Base-by-base conservation (phyloP, 2,329 filamentous ascomycete genomes). In the Colletotrichum sp. region DNA sequence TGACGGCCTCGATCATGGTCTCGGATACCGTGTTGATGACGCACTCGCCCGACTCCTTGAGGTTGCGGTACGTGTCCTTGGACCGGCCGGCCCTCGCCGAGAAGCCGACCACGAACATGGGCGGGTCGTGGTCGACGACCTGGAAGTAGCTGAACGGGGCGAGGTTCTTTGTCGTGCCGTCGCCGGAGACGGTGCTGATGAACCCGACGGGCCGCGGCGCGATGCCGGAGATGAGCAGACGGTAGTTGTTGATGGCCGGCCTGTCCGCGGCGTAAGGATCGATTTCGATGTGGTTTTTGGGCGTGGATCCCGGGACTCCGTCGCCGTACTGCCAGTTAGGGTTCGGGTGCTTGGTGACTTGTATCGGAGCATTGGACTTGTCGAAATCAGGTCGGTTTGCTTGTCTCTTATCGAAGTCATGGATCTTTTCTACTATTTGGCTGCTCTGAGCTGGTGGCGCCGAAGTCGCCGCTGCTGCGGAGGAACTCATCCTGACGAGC, bases 81-180 rank as follows among this genome's bases (percentile, higher is more conserved):
- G 93, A 91, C 6, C 86, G 84, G 6, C 83, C 84, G 5, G 88
- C 78, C 6, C 84, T 75, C 15, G 84, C 82, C 5, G 87, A 80
- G 80, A 91, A 87, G 39, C 91, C 90, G 30, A 93, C 86, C 11
- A 91, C 90, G 83, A 98, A 98, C 61, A 98, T 87, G 1, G 96
- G 96, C 7, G 96, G 96, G 82, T 98, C 96, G 82, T 97, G 94
- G 83, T 92, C 92, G 79, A 98, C 89, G 76, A 98, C 85, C 82
- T 95, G 93, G 83, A 96, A 95, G 87, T 97, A 98, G 81, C 91
- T 94, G 84, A 97, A 98, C 0, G 96, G 96, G 0, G 96, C 95
- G 4, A 98, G 89, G 84, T 98, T 98, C 19, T 69, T 48, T 13
- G 82, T 64, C 15, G 82, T 88, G 22, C 94, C 94, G 80, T 96